Evolutionary conservation across 2,329 filamentous ascomycete species (phyloP).

Genomic region (Raffaelea deltoideospora): DNA sequence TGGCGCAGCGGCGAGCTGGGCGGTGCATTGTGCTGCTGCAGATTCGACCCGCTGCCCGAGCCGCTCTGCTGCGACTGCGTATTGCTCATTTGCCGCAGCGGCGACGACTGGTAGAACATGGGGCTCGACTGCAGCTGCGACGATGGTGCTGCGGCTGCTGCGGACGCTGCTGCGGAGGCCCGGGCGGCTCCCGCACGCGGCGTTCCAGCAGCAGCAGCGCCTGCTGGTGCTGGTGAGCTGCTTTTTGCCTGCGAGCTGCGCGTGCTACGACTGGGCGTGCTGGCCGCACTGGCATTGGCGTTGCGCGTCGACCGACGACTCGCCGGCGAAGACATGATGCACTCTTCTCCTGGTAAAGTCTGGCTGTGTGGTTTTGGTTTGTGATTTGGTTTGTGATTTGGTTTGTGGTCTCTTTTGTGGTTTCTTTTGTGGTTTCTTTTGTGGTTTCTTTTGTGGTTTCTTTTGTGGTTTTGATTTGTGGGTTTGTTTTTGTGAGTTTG

Average conservation of each 20-base stretch:
- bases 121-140: slow-evolving; percentile 59
- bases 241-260: slow-evolving; percentile 13
- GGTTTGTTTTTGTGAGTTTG: too few relatives aligned
- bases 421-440: too few relatives aligned
- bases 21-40: slow-evolving; percentile 7
- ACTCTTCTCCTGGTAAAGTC: too few relatives aligned
- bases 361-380: too few relatives aligned
- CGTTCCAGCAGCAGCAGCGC: too few relatives aligned
- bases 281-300: slow-evolving; percentile 34
- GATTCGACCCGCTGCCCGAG: too few relatives aligned
- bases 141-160: slow-evolving; percentile 9
- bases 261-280: slow-evolving; percentile 24
- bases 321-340: slow-evolving; percentile 46
- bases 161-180: neutral
- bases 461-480: too few relatives aligned
- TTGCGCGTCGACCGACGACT: slow-evolving; percentile 34
- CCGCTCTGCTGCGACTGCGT: slow-evolving; percentile 14
- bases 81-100: slow-evolving; percentile 40
- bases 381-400: too few relatives aligned
- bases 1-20: slow-evolving; percentile 47
- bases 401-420: too few relatives aligned
- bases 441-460: too few relatives aligned
- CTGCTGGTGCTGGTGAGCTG: slow-evolving; percentile 18
- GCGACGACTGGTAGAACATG: slow-evolving; percentile 56
- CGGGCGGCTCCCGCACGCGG: slow-evolving; percentile 1